Evolutionary conservation across 768 basidiomycete genomes (phyloP).

Genomic region (Collybia nuda): DNA sequence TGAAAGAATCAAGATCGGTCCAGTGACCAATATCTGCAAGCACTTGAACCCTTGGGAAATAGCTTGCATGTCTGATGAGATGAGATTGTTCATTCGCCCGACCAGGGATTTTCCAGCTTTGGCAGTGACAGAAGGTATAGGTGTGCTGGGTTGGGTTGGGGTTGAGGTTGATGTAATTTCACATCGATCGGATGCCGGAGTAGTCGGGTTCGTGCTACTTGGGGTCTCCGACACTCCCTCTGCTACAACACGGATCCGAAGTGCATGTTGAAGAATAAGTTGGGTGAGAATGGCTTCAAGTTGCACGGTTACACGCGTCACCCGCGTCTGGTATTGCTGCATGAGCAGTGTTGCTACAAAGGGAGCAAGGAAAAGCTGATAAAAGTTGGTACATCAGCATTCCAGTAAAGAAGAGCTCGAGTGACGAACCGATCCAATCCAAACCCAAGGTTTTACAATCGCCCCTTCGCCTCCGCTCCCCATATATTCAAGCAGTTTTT

Average conservation of each 20-base stretch:
- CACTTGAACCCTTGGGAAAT: constrained; percentile 33
- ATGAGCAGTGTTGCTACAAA: constrained; percentile 5
- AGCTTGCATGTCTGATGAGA: constrained; percentile 56
- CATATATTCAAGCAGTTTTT: constrained; percentile 33
- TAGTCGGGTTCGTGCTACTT: background rate
- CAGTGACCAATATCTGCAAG: constrained; percentile 29
- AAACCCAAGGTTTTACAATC: constrained; percentile 62
- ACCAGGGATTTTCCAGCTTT: constrained; percentile 33
- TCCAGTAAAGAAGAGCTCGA: constrained; percentile 47
- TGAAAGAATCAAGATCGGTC: constrained; percentile 35
- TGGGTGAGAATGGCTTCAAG: constrained; percentile 42
- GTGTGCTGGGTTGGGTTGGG: constrained; percentile 4
- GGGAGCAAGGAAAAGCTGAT: constrained; percentile 27
- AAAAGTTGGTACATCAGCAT: constrained; percentile 8
- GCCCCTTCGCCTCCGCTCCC: constrained; percentile 49
- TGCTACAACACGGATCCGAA: constrained; percentile 62
- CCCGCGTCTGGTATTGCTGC: constrained; percentile 21
- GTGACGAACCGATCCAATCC: constrained; percentile 41
- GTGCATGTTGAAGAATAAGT: constrained; percentile 41
- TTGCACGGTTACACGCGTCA: constrained; percentile 44
- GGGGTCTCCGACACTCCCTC: constrained; percentile 16
- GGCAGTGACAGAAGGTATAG: constrained; percentile 1
- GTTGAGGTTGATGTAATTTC: constrained; percentile 1
- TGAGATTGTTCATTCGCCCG: constrained; percentile 76
- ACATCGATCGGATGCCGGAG: constrained; percentile 1